These are phyloP conservation scores for Candida morakotiae DNA, from an alignment of 805 yeast species.

Conservation along the genomic window DNA sequence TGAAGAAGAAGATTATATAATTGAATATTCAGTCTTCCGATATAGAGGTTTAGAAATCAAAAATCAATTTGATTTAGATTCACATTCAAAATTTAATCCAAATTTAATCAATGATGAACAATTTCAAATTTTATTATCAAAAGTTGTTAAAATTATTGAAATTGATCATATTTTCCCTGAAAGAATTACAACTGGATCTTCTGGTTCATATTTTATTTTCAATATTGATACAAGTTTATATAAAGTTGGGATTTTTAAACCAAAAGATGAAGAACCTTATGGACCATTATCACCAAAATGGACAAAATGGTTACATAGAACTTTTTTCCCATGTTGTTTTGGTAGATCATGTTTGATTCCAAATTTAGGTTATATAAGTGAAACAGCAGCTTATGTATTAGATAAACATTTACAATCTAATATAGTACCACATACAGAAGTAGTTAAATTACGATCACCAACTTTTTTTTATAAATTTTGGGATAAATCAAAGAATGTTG, in stretches of 20 bases:
- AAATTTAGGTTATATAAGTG: constrained; percentile 67
- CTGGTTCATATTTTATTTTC: constrained; percentile 64
- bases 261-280: constrained; percentile 78
- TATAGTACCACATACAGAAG: constrained; percentile 66
- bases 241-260: constrained; percentile 61
- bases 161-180: constrained; percentile 40
- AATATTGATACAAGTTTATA: constrained; percentile 10
- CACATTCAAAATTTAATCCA: constrained; percentile 18
- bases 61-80: constrained; percentile 13
- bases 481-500: constrained; percentile 25
- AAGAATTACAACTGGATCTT: constrained; percentile 61
- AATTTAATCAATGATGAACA: constrained; percentile 13
- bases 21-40: constrained; percentile 33
- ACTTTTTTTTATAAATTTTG: constrained; percentile 51
- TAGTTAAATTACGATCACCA: constrained; percentile 45
- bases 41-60: constrained; percentile 16
- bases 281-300: constrained; percentile 76
- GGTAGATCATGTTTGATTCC: constrained; percentile 72
- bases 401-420: constrained; percentile 56
- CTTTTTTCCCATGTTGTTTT: constrained; percentile 72
- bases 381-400: constrained; percentile 65
- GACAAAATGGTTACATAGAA: constrained; percentile 76
- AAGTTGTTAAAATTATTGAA: constrained; percentile 45
- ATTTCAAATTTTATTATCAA: constrained; percentile 39
- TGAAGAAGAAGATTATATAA: constrained; percentile 16